Evolutionary conservation across 352 stramenopile genomes (phyloP).

Genomic region (Globisporangium megalacanthum): DNA sequence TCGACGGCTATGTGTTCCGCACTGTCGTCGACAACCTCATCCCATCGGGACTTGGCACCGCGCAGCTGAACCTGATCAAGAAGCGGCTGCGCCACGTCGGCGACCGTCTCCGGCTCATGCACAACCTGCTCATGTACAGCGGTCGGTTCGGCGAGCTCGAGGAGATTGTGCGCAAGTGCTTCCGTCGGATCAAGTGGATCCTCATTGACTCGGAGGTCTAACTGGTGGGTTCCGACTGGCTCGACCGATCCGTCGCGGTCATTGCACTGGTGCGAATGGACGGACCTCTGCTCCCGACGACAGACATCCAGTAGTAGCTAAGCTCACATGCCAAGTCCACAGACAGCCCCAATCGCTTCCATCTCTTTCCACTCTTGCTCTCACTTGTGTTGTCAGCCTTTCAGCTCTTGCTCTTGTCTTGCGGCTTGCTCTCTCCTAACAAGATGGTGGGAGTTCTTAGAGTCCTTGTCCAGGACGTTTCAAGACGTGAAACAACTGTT

Average conservation of each 20-base stretch:
- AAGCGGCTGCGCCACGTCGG: constrained; percentile 83
- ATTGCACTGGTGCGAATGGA: too few relatives aligned
- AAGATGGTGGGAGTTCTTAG: background rate
- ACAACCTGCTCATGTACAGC: constrained; percentile 89
- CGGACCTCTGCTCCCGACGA: too few relatives aligned
- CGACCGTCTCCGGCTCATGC: constrained; percentile 81
- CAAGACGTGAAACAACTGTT: too few relatives aligned
- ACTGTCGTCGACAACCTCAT: constrained; percentile 87
- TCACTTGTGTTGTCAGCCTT: too few relatives aligned
- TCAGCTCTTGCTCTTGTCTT: too few relatives aligned
- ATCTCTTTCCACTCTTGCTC: too few relatives aligned
- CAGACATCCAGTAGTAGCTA: too few relatives aligned
- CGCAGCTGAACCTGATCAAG: constrained; percentile 86
- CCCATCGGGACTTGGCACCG: constrained; percentile 65
- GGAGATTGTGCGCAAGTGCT: constrained; percentile 89
- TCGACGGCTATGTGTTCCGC: constrained; percentile 86
- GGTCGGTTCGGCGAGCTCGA: constrained; percentile 77
- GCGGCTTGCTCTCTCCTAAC: background rate
- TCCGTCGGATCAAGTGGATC: constrained; percentile 90
- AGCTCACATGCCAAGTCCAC: too few relatives aligned
- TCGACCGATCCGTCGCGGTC: too few relatives aligned
- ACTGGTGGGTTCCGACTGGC: constrained; percentile 6
- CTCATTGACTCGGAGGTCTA: constrained; percentile 88
- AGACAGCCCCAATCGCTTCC: too few relatives aligned
- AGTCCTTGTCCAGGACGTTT: background rate